Evolutionary conservation across 768 basidiomycete species (phyloP), one percentile per base, ranked within the genome.

Genomic region (Tylopilus sp.): DNA sequence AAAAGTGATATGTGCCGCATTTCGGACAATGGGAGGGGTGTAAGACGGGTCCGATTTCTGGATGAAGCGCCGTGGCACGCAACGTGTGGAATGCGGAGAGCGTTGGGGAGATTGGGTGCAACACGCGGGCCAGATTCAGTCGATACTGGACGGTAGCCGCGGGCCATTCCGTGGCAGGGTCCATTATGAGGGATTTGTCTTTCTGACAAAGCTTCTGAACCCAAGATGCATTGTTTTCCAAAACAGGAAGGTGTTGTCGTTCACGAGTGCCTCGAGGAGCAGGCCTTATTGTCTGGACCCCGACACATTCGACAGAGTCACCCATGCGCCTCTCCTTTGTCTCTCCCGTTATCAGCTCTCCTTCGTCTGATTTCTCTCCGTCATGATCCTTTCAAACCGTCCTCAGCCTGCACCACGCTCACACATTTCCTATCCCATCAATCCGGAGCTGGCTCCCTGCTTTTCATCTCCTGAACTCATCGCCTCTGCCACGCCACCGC

Each of bases 81-180:
- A 72, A 61, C 1, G 77, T 67, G 63, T 89, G 86, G 26, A 86
- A 72, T 34, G 87, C 86, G 14, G 88, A 79, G 44, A 90, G 78
- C 30, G 73, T 44, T 10, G 84, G 77, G 3, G 85, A 83, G 33
- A 79, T 59, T 4, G 78, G 56, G 25, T 80, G 73, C 48, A 89
- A 68, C 17, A 72, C 63, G 56, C 69, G 73, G 16, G 86, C 74
- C 17, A 87, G 62, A 13, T 76, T 68, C 36, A 74, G 68, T 54
- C 76, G 75, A 57, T 81, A 82, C 59, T 72, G 76, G 48, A 67
- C 47, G 2, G 81, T 77, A 3, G 51, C 55, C 16, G 48, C 6
- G 10, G 52, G 22, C 40, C 36, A 29, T 29, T 55, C 56, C 3
- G 48, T 41, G 22, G 4, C 17, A 25, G 42, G 11, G 52, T 14